Conservation (phyloP, 176 grass and related monocot species). For the Hyparrhenia diplandra region DNA sequence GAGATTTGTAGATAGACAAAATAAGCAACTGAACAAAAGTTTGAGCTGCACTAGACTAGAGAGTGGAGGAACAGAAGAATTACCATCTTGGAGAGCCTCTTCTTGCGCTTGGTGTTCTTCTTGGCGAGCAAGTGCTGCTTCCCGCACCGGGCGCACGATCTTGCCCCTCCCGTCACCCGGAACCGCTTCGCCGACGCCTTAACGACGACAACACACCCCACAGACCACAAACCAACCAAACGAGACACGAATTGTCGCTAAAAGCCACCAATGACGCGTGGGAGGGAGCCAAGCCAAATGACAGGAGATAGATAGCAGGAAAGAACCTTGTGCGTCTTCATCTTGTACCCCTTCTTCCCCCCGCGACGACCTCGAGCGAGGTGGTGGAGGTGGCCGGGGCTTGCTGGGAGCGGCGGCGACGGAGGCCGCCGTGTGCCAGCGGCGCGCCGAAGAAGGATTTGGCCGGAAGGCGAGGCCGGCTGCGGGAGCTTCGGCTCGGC, state of each 20-base stretch:
- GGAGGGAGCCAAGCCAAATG: too few relatives aligned
- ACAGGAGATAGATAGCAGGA: background rate
- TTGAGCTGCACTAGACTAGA: background rate
- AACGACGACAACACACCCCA: too few relatives aligned
- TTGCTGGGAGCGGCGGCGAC: constrained; percentile 24
- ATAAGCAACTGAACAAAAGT: background rate
- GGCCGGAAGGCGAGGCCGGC: constrained; percentile 33
- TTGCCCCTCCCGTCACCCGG: constrained; percentile 67
- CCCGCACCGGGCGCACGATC: constrained; percentile 71
- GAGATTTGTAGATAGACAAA: background rate
- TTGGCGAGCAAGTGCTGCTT: constrained; percentile 84
- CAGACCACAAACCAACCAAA: background rate
- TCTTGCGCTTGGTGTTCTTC: constrained; percentile 92
- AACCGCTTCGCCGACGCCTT: constrained; percentile 81
- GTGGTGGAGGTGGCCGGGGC: constrained; percentile 28
- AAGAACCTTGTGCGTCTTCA: constrained; percentile 94
- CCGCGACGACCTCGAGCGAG: constrained; percentile 58
- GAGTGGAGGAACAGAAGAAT: background rate
- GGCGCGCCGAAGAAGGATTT: constrained; percentile 61
- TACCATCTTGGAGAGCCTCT: constrained; percentile 93
- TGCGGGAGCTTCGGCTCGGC: constrained; percentile 11
- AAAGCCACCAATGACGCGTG: background rate
- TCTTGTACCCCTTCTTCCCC: constrained; percentile 78
- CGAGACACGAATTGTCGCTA: constrained; percentile 12
- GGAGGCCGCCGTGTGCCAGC: constrained; percentile 21